Evolutionary conservation across 2,329 filamentous ascomycete species (phyloP).

Genomic region (Diaporthe velutina): DNA sequence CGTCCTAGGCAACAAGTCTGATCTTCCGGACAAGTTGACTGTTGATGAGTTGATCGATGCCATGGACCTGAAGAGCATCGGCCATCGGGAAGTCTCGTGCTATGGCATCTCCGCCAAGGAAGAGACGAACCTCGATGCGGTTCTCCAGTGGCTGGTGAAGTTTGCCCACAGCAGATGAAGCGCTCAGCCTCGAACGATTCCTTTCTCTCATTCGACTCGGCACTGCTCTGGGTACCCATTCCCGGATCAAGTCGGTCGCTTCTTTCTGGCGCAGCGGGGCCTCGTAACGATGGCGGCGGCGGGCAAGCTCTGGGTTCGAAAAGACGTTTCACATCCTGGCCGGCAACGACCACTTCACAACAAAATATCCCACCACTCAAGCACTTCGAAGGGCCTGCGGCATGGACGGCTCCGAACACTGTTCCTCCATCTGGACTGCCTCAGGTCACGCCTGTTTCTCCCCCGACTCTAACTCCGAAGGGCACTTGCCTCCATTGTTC

Average conservation of each 20-base stretch:
- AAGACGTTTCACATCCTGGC: slow-evolving; percentile 40
- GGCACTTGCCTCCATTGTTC: slow-evolving; percentile 14
- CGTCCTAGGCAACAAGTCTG: slow-evolving; percentile 97
- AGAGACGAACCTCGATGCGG: slow-evolving; percentile 97
- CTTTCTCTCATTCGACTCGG: slow-evolving; percentile 31
- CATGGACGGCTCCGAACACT: slow-evolving; percentile 7
- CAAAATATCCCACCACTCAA: slow-evolving; percentile 33
- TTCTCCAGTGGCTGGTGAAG: slow-evolving; percentile 96
- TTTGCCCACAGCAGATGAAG: slow-evolving; percentile 78
- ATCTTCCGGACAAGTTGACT: slow-evolving; percentile 88
- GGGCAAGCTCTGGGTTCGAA: slow-evolving; percentile 37
- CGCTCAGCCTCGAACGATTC: background rate
- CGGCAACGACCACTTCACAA: slow-evolving; percentile 41
- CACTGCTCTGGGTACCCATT: slow-evolving; percentile 1
- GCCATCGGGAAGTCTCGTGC: slow-evolving; percentile 94
- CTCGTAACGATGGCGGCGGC: slow-evolving; percentile 33
- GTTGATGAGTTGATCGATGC: slow-evolving; percentile 97
- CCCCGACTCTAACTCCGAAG: background rate
- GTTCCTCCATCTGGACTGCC: slow-evolving; percentile 12
- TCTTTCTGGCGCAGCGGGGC: slow-evolving; percentile 37
- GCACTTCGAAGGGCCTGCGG: slow-evolving; percentile 19
- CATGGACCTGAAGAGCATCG: slow-evolving; percentile 89
- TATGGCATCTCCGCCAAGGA: slow-evolving; percentile 99
- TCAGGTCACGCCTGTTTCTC: background rate
- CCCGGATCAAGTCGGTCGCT: slow-evolving; percentile 33